These are phyloP conservation scores for Zygoascus hellenicus DNA, from an alignment of 1,139 yeast species.

Conservation along the genomic window DNA sequence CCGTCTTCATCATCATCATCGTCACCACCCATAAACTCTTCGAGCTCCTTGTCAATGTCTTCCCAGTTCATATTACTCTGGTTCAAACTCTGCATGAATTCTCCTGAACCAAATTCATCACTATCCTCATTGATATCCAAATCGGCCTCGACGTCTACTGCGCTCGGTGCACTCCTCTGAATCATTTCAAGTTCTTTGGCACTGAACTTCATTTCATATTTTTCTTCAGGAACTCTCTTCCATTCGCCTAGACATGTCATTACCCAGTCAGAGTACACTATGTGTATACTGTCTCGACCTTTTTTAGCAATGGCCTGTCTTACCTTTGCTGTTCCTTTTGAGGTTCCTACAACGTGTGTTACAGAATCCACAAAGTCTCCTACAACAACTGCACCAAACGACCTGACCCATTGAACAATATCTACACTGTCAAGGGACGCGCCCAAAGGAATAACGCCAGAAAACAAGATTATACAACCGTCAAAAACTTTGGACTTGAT, in stretches of 20 bases:
- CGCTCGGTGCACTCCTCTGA: conserved; percentile 1
- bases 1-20: conserved; percentile 31
- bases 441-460: conserved; percentile 83
- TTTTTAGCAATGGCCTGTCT: conserved; percentile 44
- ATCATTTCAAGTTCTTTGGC: conserved; percentile 11
- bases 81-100: conserved; percentile 30
- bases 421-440: conserved; percentile 59
- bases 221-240: conserved; percentile 61
- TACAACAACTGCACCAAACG: conserved; percentile 85
- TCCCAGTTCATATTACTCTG: conserved; percentile 36
- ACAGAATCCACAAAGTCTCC: conserved; percentile 67
- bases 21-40: conserved; percentile 33
- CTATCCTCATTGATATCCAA: conserved; percentile 37
- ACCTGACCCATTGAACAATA: conserved; percentile 85
- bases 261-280: conserved; percentile 92
- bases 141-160: conserved; percentile 2
- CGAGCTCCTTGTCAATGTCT: conserved; percentile 35
- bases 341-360: conserved; percentile 83
- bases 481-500: conserved; percentile 64
- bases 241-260: conserved; percentile 79
- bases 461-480: conserved; percentile 68
- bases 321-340: conserved; percentile 73
- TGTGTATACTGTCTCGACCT: conserved; percentile 43
- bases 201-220: conserved; percentile 44
- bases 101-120: conserved; percentile 25